A percentile compares a stretch with the other conserved stretches of the same genome.
Evolutionary conservation across 139 green algal genomes (phyloP).

Genomic region (Chlorella sp.): DNA sequence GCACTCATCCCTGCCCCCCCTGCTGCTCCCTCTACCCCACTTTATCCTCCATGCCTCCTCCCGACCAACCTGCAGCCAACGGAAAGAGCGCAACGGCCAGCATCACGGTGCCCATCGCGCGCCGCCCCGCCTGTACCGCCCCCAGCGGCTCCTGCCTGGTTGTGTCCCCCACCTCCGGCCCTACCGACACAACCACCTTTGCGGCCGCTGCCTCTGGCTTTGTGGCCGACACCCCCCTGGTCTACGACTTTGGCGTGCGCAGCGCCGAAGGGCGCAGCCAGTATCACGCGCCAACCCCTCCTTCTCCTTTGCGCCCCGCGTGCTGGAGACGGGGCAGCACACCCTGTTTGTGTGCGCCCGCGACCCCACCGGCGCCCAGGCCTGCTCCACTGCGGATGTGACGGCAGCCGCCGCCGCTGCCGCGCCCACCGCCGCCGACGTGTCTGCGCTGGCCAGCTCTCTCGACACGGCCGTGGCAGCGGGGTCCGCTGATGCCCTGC

Average conservation of each 20-base stretch:
- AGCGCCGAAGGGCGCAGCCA: background rate
- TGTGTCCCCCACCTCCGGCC: background rate
- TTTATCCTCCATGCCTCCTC: background rate
- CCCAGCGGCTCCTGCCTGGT: background rate
- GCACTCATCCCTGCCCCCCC: background rate
- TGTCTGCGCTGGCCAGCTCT: background rate
- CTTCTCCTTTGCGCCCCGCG: conserved; percentile 13
- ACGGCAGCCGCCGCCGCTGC: background rate
- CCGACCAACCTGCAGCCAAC: background rate
- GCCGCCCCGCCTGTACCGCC: conserved; percentile 14
- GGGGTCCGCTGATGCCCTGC: background rate
- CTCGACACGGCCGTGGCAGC: conserved; percentile 3
- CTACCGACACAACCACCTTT: background rate
- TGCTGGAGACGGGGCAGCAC: background rate
- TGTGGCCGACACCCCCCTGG: background rate
- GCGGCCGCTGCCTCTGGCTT: background rate
- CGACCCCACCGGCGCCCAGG: background rate
- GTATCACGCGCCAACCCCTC: background rate
- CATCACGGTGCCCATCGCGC: conserved; percentile 4
- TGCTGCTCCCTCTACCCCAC: background rate
- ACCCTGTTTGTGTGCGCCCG: conserved; percentile 4
- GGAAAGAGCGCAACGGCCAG: background rate
- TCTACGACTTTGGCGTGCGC: conserved; percentile 4
- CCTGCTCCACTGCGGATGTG: background rate
- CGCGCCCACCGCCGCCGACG: background rate